Evolutionary conservation across 129 eudicot species (phyloP).

Genomic region (Lonicera japonica): DNA sequence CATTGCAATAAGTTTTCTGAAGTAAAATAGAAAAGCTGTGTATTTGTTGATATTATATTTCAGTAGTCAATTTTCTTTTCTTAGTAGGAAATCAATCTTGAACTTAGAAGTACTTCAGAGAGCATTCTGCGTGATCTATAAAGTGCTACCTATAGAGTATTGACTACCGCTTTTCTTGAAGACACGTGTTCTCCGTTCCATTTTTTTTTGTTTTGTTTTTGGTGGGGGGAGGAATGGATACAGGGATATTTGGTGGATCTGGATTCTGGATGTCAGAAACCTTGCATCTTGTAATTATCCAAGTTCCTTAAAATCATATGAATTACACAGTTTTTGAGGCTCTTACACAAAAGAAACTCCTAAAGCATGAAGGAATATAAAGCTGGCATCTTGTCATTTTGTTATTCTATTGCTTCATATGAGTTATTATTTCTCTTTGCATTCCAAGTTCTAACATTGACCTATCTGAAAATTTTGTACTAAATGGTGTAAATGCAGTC

Average conservation of each 20-base stretch:
- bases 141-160: too few species aligned
- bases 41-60: not conserved
- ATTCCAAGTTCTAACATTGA: constrained; percentile 2
- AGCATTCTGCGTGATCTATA: not conserved
- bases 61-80: not conserved
- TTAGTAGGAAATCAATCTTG: not conserved
- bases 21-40: not conserved
- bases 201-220: too few species aligned
- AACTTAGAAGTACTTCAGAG: not conserved
- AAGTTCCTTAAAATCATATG: too few species aligned
- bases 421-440: not conserved
- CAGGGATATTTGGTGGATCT: too few species aligned
- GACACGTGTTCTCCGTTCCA: too few species aligned
- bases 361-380: constrained; percentile 1
- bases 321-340: not conserved
- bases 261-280: too few species aligned
- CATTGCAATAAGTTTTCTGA: too few species aligned
- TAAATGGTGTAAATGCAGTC: constrained; percentile 59
- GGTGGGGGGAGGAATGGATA: too few species aligned
- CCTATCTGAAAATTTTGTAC: constrained; percentile 9
- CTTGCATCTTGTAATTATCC: too few species aligned
- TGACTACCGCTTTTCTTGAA: too few species aligned
- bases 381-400: not conserved
- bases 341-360: not conserved
- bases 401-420: not conserved